phyloP scores from a whole-genome alignment of 768 basidiomycete genomes.

The Mycena latifolia region DNA sequence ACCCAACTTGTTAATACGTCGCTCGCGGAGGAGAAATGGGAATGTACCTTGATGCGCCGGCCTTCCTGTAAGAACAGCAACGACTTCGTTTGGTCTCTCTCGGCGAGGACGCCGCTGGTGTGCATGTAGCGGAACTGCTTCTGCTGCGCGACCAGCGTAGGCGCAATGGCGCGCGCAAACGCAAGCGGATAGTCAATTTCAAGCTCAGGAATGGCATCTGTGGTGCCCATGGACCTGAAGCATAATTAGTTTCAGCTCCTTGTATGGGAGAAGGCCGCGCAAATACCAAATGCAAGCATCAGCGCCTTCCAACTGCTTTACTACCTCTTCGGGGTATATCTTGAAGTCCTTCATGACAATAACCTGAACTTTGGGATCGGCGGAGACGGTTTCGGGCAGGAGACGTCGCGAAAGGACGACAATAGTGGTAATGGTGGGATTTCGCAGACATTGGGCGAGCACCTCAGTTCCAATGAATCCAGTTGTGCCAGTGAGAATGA shows the following conservation, averaged over 20 bases:
- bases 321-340: background rate
- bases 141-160: background rate
- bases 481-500: constrained; percentile 24
- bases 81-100: constrained; percentile 18
- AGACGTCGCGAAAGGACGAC: constrained; percentile 29
- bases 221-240: constrained; percentile 20
- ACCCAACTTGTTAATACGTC: background rate
- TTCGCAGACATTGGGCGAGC: constrained; percentile 12
- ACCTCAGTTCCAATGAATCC: constrained; percentile 20
- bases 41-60: constrained; percentile 18
- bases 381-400: background rate
- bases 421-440: constrained; percentile 4
- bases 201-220: constrained; percentile 18
- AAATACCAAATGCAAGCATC: constrained; percentile 27
- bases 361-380: constrained; percentile 11
- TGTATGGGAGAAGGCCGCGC: too few species aligned
- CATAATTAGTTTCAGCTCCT: background rate
- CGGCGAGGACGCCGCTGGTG: constrained; percentile 22
- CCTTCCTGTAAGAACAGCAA: constrained; percentile 9
- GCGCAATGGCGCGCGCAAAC: constrained; percentile 10
- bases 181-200: constrained; percentile 30
- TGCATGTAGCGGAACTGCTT: constrained; percentile 25
- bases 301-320: constrained; percentile 11
- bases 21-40: background rate
- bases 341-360: constrained; percentile 30